These are phyloP conservation scores for Ligustrum vulgare DNA, from an alignment of 257 asterid species.

Conservation along the genomic window DNA sequence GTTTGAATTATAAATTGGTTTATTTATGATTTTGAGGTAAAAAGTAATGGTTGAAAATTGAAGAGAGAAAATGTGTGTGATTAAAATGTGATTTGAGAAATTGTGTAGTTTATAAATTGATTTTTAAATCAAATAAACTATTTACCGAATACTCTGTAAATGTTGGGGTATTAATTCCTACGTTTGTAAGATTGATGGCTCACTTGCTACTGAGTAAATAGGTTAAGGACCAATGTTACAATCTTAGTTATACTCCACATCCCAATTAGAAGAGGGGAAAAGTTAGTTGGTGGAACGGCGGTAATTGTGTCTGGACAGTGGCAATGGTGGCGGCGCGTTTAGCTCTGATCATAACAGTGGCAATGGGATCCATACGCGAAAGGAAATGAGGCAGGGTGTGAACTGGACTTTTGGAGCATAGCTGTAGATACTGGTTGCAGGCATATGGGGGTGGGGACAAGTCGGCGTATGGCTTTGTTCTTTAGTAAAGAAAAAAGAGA, in stretches of 20 bases:
- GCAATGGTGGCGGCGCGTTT: conserved; percentile 38
- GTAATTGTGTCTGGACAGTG: conserved; percentile 8
- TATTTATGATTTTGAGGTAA: too few species aligned
- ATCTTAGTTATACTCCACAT: not conserved
- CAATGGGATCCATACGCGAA: conserved; percentile 38
- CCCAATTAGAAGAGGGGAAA: not conserved
- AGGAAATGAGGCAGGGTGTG: conserved; percentile 29
- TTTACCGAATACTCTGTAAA: too few species aligned
- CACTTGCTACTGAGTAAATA: not conserved
- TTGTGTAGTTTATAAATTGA: too few species aligned
- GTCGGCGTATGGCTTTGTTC: conserved; percentile 35
- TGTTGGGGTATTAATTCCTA: not conserved
- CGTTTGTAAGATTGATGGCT: not conserved
- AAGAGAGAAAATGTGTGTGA: too few species aligned
- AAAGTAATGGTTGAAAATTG: too few species aligned
- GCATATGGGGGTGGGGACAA: conserved; percentile 54
- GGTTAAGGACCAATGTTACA: not conserved
- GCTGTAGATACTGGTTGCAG: conserved; percentile 24
- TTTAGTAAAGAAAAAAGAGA: conserved; percentile 24
- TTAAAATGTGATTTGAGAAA: too few species aligned
- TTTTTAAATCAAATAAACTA: too few species aligned
- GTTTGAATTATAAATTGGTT: too few species aligned
- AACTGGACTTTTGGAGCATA: conserved; percentile 41
- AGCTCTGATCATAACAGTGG: not conserved
- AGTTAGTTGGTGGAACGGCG: not conserved